Evolutionary conservation across 2,329 filamentous ascomycete genomes (phyloP), one percentile per base, ranked within the genome.

Genomic region (Exophiala mesophila): DNA sequence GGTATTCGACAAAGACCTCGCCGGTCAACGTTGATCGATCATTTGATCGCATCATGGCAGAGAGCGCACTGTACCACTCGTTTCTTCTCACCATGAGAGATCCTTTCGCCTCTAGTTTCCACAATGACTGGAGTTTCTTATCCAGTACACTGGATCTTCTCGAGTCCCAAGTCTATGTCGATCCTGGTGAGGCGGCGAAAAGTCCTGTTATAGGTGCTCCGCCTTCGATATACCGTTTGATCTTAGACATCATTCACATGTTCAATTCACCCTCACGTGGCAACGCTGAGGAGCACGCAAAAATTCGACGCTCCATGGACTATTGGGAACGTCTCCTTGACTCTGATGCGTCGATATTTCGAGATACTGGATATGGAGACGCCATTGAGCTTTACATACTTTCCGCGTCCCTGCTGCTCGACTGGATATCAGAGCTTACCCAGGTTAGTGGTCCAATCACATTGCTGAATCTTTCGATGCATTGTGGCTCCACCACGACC

Each of bases 41-140:
- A 7, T 36, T 35, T n/a, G 21, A 41, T 12, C 30, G 39, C 3
- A 35, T 41, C 30, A 41, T n/a, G 13, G 31, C 12, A 9, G 39
- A 41, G 24, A 41, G 39, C n/a, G 39, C 17, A 8, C 10, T 41
- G 2, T 41, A 41, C 13, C 39, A 41, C 4, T 35, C 39, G 4
- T 41, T 34, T 10, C 20, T 41, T 2, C 31, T 41, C 19, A 9
- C 20, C 19, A 41, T 41, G 39, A 3, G 21, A 29, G 9, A 26
- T 5, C 39, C 39, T 3, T 36, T 41, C 13, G 10, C 19, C 7
- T 12, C 24, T 5, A 13, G 19, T 9, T 34, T 35, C n/a, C 20
- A 34, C 5, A 17, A 35, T 9, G 31, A 41, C 16, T 12, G 12
- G 9, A 4, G 5, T n/a, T 35, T 35, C 13, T 23, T 41, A 3